Conservation (phyloP, 495 filamentous ascomycete genomes). For the Rusavskia elegans region DNA sequence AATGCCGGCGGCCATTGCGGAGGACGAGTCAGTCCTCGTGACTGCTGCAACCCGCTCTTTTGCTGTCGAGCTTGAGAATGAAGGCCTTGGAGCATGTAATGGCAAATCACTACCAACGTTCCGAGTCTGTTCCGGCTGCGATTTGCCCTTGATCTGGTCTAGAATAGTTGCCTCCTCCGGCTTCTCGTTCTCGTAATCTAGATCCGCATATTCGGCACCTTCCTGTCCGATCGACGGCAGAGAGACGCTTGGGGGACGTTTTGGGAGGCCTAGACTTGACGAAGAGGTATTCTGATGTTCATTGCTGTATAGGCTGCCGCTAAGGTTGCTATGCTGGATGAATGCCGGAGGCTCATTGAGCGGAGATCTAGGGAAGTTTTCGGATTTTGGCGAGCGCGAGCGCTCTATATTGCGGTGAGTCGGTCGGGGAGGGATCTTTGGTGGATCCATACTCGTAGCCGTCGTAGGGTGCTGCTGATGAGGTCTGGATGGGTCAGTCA, state of each 20-base stretch:
- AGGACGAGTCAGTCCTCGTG: conserved; percentile 74
- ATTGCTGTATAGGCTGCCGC: conserved; percentile 17
- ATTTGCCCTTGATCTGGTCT: conserved; percentile 26
- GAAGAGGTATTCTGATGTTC: conserved; percentile 29
- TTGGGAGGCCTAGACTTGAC: conserved; percentile 27
- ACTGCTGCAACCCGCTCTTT: conserved; percentile 66
- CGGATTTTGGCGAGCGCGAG: conserved; percentile 59
- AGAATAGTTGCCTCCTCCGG: conserved; percentile 16
- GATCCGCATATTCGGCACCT: conserved; percentile 67
- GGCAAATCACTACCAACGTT: conserved; percentile 68
- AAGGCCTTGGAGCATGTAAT: conserved; percentile 82
- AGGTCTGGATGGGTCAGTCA: conserved; percentile 22
- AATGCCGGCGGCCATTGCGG: conserved; percentile 68
- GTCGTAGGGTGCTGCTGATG: conserved; percentile 22
- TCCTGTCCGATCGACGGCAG: conserved; percentile 81
- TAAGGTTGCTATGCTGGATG: conserved; percentile 26
- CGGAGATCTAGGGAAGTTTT: conserved; percentile 71
- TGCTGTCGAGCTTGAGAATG: conserved; percentile 58
- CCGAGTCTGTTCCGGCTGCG: conserved; percentile 48
- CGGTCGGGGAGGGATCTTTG: conserved; percentile 56
- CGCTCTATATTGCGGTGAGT: conserved; percentile 48
- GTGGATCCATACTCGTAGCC: conserved; percentile 21
- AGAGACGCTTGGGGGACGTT: conserved; percentile 57
- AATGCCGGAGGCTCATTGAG: conserved; percentile 50
- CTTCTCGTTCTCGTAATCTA: conserved; percentile 27